phyloP scores from a whole-genome alignment of 345 rosid species.

The Gossypium sturtianum region DNA sequence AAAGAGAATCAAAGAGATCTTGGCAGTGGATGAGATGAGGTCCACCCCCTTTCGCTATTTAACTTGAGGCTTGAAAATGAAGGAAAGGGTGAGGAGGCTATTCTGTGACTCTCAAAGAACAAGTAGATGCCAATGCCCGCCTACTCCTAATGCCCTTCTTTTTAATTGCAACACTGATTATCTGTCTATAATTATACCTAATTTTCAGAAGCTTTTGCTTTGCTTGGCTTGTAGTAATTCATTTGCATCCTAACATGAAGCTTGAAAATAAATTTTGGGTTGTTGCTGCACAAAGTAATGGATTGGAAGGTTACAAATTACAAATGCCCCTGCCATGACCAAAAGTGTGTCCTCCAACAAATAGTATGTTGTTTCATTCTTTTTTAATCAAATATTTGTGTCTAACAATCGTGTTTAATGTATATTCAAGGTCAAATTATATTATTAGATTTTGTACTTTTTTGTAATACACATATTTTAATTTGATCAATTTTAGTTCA shows the following conservation, averaged over 20 bases:
- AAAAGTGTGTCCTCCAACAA: neutral
- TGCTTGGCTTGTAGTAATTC: neutral
- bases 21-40: slow-evolving; percentile 41
- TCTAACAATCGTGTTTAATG: too few relatives aligned
- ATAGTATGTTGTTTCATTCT: too few relatives aligned
- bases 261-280: neutral
- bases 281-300: neutral
- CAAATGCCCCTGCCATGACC: neutral
- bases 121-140: slow-evolving; percentile 12
- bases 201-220: neutral
- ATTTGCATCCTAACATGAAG: neutral
- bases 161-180: too few relatives aligned
- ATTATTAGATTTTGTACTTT: too few relatives aligned
- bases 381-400: too few relatives aligned
- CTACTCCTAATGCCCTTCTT: slow-evolving; percentile 5
- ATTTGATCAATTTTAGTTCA: too few relatives aligned
- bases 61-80: slow-evolving; percentile 36
- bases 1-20: slow-evolving; percentile 61
- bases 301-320: neutral
- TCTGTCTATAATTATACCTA: too few relatives aligned
- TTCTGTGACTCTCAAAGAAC: slow-evolving; percentile 16
- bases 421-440: too few relatives aligned
- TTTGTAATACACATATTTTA: too few relatives aligned
- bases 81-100: slow-evolving; percentile 17
- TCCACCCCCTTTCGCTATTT: slow-evolving; percentile 30